A percentile compares a stretch with the other conserved stretches of the same genome.
These are phyloP conservation scores for Fusarium aywerte DNA, from an alignment of 2,329 filamentous ascomycete species.

Conservation along the genomic window DNA sequence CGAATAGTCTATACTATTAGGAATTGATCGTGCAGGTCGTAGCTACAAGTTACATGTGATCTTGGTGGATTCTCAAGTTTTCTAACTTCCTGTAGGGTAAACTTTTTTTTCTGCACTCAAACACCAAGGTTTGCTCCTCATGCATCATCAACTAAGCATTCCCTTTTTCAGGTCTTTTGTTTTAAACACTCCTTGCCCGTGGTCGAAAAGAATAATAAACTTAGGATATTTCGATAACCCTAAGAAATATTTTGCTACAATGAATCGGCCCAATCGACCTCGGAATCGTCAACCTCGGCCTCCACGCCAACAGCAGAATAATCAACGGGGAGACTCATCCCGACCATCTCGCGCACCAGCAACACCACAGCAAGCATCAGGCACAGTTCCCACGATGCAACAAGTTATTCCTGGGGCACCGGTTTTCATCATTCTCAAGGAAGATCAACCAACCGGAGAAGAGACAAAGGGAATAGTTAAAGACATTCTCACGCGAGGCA, in stretches of 20 bases:
- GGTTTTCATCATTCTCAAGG: conserved; percentile 80
- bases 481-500: conserved; percentile 75
- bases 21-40: neutral
- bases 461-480: conserved; percentile 74
- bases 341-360: conserved; percentile 39
- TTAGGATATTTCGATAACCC: neutral
- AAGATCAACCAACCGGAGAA: conserved; percentile 78
- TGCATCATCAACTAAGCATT: conserved; percentile 14
- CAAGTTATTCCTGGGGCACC: conserved; percentile 69
- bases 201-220: neutral
- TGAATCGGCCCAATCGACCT: conserved; percentile 51
- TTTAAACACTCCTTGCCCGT: too few relatives aligned
- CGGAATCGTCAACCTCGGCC: conserved; percentile 50
- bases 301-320: conserved; percentile 38
- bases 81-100: conserved; percentile 16
- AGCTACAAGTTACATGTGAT: neutral
- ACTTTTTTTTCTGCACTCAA: neutral
- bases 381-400: conserved; percentile 58
- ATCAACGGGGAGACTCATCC: conserved; percentile 31
- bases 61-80: neutral
- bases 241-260: conserved; percentile 15
- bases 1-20: neutral
- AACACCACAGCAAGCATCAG: conserved; percentile 51
- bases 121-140: conserved; percentile 1
- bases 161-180: neutral